These are phyloP conservation scores for Rhamnella rubrinervis DNA, from an alignment of 331 rosid genomes.

Conservation along the genomic window DNA sequence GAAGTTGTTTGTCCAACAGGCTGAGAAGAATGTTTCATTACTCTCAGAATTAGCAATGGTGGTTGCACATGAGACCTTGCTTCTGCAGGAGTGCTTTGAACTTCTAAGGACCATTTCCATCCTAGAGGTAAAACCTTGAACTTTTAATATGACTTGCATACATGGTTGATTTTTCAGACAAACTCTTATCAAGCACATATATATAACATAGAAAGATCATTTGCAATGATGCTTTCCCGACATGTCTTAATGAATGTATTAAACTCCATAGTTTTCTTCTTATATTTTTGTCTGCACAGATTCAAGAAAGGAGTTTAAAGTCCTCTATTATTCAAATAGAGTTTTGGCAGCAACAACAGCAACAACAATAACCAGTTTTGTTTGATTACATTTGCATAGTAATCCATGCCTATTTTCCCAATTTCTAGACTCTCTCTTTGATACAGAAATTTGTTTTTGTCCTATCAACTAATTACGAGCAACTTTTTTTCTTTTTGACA, in stretches of 20 bases:
- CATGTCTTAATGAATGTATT: neutral
- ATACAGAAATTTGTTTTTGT: too few relatives aligned
- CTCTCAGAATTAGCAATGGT: slow-evolving; percentile 63
- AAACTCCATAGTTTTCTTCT: neutral
- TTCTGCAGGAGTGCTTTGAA: slow-evolving; percentile 57
- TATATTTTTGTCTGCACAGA: slow-evolving; percentile 30
- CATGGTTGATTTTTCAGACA: neutral
- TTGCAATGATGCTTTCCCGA: neutral
- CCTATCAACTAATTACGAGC: too few relatives aligned
- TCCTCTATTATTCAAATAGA: slow-evolving; percentile 51
- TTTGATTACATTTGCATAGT: neutral
- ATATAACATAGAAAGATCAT: too few relatives aligned
- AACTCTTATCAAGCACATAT: neutral
- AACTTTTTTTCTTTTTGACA: too few relatives aligned
- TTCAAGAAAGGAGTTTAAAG: slow-evolving; percentile 55
- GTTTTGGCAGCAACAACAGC: slow-evolving; percentile 28
- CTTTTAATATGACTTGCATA: neutral
- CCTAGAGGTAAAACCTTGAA: slow-evolving; percentile 49
- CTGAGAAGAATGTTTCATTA: slow-evolving; percentile 37
- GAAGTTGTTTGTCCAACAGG: slow-evolving; percentile 38
- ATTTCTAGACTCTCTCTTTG: too few relatives aligned
- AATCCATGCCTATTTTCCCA: too few relatives aligned
- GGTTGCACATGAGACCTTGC: slow-evolving; percentile 63
- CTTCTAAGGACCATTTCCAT: slow-evolving; percentile 39
- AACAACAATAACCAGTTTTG: neutral